Conservation (phyloP, 208 protist genomes). For the Acanthamoeba comandoni region DNA sequence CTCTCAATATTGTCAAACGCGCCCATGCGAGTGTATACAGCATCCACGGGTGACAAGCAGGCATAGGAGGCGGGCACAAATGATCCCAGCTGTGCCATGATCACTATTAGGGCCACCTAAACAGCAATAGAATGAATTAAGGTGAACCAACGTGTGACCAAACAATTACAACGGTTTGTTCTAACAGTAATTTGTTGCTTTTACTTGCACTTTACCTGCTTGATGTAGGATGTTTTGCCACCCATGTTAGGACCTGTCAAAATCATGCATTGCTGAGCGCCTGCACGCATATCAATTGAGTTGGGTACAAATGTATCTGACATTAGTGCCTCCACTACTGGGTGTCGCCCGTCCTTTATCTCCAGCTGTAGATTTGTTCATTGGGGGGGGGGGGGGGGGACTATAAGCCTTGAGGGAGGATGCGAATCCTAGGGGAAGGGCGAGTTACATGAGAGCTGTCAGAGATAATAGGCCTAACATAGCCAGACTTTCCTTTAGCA, state of each 20-base stretch:
- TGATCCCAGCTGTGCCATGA: conserved; percentile 85
- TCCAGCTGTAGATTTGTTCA: background rate
- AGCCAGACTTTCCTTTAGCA: conserved; percentile 61
- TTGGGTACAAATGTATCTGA: conserved; percentile 78
- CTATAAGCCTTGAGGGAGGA: too few relatives aligned
- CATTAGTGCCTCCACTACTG: conserved; percentile 77
- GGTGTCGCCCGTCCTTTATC: conserved; percentile 79
- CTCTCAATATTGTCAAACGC: conserved; percentile 80
- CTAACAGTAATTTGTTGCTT: background rate
- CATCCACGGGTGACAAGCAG: conserved; percentile 76
- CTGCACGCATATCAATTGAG: conserved; percentile 32
- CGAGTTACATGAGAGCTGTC: background rate
- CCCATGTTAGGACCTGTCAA: conserved; percentile 86
- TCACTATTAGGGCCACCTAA: conserved; percentile 76
- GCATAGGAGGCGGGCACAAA: conserved; percentile 80
- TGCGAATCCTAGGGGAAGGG: background rate
- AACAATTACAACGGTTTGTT: background rate
- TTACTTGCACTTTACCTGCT: background rate
- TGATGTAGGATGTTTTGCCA: conserved; percentile 84
- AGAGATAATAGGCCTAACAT: conserved; percentile 29
- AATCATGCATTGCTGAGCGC: conserved; percentile 70
- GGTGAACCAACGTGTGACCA: background rate
- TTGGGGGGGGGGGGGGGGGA: too few relatives aligned
- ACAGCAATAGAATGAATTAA: background rate
- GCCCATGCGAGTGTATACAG: conserved; percentile 86